Base-by-base conservation (phyloP, 768 basidiomycete genomes). In the Mycena galopus region DNA sequence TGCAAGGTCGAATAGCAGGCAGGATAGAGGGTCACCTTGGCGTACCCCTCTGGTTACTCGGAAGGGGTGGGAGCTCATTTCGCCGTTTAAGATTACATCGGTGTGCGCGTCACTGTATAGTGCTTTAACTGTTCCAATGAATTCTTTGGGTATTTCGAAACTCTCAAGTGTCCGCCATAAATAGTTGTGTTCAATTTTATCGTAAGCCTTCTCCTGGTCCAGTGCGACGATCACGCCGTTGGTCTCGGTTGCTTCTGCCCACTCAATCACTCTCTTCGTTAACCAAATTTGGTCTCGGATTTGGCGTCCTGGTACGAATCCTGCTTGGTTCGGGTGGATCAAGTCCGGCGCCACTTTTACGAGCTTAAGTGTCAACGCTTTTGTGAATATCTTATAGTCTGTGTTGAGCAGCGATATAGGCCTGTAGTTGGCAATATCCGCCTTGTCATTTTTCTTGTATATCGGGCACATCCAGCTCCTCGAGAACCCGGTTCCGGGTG, bases 381-480 rank as follows among this genome's bases (percentile, higher is more conserved):
- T 37, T 9, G 35, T 37, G 14, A 37, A 37, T 9, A 37, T 9
- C 14, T 37, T 37, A 14, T 37, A 37, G 23, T 37, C 35, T 14
- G 35, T 37, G 35, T 37, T 37, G 10, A 37, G 35, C 11, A 37
- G 35, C 1, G 35, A 37, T 37, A 37, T 37, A 11, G 35, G 35
- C 14, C 35, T 5, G 4, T 37, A 37, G 35, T 37, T 37, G 1
- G 35, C 35, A 37, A 37, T 37, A 4, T 37, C 35, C 1, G 35
- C 35, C 14, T 37, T 37, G 35, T 37, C 35, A 37, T 37, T 37
- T 5, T 37, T n/a, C n/a, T n/a, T n/a, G n/a, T n/a, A n/a, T n/a
- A n/a, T n/a, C n/a, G n/a, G n/a, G n/a, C n/a, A n/a, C 53, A 55
- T 55, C 53, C 53, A 55, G 27, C 53, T 55, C 27, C 27, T 55